Evolutionary conservation across 345 rosid genomes (phyloP), one percentile per base, ranked within the genome.

Genomic region (Reutealis trisperma): DNA sequence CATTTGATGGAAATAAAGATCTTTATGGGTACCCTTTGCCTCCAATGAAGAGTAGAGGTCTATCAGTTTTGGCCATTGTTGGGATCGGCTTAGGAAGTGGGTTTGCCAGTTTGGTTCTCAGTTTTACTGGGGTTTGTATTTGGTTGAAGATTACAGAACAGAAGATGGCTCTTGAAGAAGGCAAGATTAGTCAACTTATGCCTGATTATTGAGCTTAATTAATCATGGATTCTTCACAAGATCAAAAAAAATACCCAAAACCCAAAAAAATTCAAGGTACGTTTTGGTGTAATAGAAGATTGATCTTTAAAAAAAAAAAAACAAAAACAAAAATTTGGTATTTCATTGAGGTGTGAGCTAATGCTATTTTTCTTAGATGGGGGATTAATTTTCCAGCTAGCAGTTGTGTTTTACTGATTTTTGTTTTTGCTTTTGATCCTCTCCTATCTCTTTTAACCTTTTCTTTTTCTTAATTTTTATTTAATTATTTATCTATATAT

Each of bases 61-160:
- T 95, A 59, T 87, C 99, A 1, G 82, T 95, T 51, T 66, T 91
- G 83, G 92, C 99, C 78, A 93, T 95, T 57, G 97, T 95, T 27
- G 98, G 98, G 82, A 95, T 95, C 77, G 99, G 99, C 19, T 84
- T 95, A 21, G 99, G 98, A 24, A 95, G 97, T 78, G 99, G 99
- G 55, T 80, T 95, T 41, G 94, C 89, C 1, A 93, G 98, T 81
- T 87, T 95, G 86, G 89, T 91, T 41, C 83, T 95, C 44, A 95
- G 98, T 76, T 95, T 95, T 52, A 89, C 94, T 0, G 99, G 96
- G 8, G 99, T 95, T 13, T 95, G 98, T 76, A 77, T 95, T 59
- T 90, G 97, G 97, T 89, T 93, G 82, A 91, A 87, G 88, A 66
- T 90, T 49, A 88, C 94, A 0, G 97, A 93, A 66, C 87, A 89